Conservation (phyloP, 331 rosid genomes). For the Prunus yedoensis region DNA sequence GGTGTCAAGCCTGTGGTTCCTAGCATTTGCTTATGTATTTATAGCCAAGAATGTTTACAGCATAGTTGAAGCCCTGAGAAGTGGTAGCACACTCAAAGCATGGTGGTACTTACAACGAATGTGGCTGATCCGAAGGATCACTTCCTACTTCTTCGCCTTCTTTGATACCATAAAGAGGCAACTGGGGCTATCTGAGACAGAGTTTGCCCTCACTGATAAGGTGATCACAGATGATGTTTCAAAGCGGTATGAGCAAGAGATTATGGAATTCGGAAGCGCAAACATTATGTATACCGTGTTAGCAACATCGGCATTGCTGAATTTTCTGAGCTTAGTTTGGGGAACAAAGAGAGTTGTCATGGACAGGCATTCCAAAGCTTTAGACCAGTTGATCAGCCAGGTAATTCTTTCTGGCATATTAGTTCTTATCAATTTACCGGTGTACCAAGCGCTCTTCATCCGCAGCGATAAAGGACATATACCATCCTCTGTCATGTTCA, state of each 20-base stretch:
- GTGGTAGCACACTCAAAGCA: slow-evolving; percentile 41
- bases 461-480: slow-evolving; percentile 51
- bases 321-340: slow-evolving; percentile 38
- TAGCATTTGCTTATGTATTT: slow-evolving; percentile 64
- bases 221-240: slow-evolving; percentile 42
- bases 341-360: slow-evolving; percentile 41
- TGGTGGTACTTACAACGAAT: slow-evolving; percentile 81
- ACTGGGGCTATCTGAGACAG: slow-evolving; percentile 54
- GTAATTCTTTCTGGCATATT: slow-evolving; percentile 41
- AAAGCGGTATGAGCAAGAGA: slow-evolving; percentile 50
- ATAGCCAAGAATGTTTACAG: slow-evolving; percentile 42
- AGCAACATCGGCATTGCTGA: slow-evolving; percentile 53
- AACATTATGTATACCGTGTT: slow-evolving; percentile 36
- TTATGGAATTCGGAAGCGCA: slow-evolving; percentile 62
- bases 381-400: slow-evolving; percentile 43
- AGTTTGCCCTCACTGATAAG: slow-evolving; percentile 48
- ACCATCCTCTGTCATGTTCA: slow-evolving; percentile 44
- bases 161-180: slow-evolving; percentile 40
- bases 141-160: slow-evolving; percentile 52
- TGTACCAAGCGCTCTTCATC: slow-evolving; percentile 61
- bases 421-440: slow-evolving; percentile 45
- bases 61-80: slow-evolving; percentile 41
- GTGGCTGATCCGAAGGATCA: slow-evolving; percentile 48
- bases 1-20: slow-evolving; percentile 64
- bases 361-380: slow-evolving; percentile 24